Evolutionary conservation across 768 basidiomycete species (phyloP), one percentile per base, ranked within the genome.

Genomic region (Tricholoma furcatifolium): DNA sequence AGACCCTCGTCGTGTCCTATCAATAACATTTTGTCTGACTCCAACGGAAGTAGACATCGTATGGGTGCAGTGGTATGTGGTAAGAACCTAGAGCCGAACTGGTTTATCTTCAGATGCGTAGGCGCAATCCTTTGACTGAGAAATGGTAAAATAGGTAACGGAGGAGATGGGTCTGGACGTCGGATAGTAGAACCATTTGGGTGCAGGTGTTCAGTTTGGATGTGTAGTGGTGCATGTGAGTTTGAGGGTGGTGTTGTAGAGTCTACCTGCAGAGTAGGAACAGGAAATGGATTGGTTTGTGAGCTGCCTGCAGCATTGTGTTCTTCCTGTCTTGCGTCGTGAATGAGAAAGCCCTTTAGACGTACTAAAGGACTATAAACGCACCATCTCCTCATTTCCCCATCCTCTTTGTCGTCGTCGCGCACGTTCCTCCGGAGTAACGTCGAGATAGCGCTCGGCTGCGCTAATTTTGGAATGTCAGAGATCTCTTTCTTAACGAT

Each of bases 31-130:
- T 77, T 75, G 56, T 88, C 82, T 17, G 78, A 78, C 35, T 82
- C 71, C 18, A 93, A 63, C 7, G 91, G 89, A 30, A 93, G 75
- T 10, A 92, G 66, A 66, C 87, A 87, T 50, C 84, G 82, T 54
- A 93, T 93, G 30, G 80, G 88, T 0, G 80, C 76, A 2, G 81
- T 87, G 14, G 90, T 72, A 61, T 93, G 91, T 10, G 91, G 91
- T 31, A 93, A 74, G 65, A 93, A 93, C 14, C 91, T 80, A 17
- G 91, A 93, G 18, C 91, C 91, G 64, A 93, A 92, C 38, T 88
- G 81, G 60, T 85, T 85, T 44, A 93, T 67, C 56, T 78, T 79
- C 18, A 91, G 70, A 60, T 84, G 88, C 1, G 79, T 83, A 0
- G 89, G 87, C 14, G 67, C 65, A n/a, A 82, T 72, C 18, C 58